Percentiles rank a stretch among this genome's conserved stretches.
phyloP scores from a whole-genome alignment of 2,329 filamentous ascomycete genomes.

The Sporothrix brasiliensis region DNA sequence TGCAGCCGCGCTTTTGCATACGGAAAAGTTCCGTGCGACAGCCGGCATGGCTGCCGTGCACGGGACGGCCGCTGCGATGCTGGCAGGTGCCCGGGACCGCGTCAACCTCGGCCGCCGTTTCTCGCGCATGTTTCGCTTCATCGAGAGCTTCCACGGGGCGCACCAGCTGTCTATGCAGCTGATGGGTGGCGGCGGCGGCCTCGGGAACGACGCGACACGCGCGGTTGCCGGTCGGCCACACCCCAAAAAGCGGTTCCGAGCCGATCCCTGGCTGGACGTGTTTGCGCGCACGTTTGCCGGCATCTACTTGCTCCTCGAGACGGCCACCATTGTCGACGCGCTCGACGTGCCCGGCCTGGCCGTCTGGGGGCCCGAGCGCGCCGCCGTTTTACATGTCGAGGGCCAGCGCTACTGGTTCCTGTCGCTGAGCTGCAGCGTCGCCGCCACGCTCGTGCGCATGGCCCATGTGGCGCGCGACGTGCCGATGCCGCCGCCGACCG shows the following conservation, averaged over 20 bases:
- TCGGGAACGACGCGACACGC: not conserved
- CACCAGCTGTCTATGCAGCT: constrained; percentile 46
- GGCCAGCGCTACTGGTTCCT: constrained; percentile 72
- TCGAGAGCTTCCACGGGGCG: constrained; percentile 60
- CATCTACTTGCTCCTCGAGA: constrained; percentile 69
- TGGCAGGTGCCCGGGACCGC: constrained; percentile 44
- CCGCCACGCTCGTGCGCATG: constrained; percentile 50
- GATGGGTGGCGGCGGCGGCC: not conserved
- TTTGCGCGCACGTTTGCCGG: constrained; percentile 63
- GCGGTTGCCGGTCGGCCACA: too few relatives aligned
- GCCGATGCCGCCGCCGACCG: constrained; percentile 43
- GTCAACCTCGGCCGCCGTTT: constrained; percentile 60
- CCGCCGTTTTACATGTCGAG: constrained; percentile 56
- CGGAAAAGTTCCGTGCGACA: not conserved
- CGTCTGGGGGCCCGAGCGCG: constrained; percentile 56
- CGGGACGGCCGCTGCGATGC: constrained; percentile 38
- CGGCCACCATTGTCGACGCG: constrained; percentile 62
- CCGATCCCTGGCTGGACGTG: constrained; percentile 56
- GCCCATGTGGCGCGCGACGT: constrained; percentile 44
- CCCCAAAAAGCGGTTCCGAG: constrained; percentile 27
- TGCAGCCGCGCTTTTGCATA: constrained; percentile 32
- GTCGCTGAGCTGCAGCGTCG: constrained; percentile 56
- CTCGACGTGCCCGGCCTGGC: constrained; percentile 50
- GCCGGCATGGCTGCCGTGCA: constrained; percentile 25
- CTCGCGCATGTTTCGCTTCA: constrained; percentile 69